Evolutionary conservation across 1,284 basidiomycete species (phyloP), one percentile per base, ranked within the genome.

Genomic region (Pseudozyma thailandica): DNA sequence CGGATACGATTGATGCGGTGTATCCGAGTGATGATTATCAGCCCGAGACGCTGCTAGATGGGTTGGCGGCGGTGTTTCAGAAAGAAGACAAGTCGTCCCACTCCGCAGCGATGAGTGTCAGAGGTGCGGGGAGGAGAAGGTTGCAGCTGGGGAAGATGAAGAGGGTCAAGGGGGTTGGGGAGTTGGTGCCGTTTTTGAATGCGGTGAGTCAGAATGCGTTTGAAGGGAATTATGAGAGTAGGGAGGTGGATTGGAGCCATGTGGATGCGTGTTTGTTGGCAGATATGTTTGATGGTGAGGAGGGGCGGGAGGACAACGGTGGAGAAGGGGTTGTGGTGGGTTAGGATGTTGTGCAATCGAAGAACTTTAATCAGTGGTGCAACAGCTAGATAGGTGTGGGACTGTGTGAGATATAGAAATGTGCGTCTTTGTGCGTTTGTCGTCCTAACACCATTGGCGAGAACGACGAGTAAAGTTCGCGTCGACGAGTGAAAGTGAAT

Each of bases 1-100:
- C 94, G 0, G 96, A 99, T 83, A 98, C 95, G 0, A 92, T 94
- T 6, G 96, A 98, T 78, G 94, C 94, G 0, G 88, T 94, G 12
- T 94, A 94, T 82, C 90, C 90, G 8, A 90, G 92, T 0, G 90
- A 94, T 69, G 87, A 89, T 42, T 94, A 91, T 88, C 85, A 86
- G 43, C 90, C 94, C 1, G 90, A 92, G 68, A 91, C 93, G 1
- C 89, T 98, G 84, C 88, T 98, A 82, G 95, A 98, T 82, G 90
- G 91, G 43, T 85, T 98, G 0, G 89, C 92, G n/a, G 92, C 88
- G 21, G 89, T 42, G 49, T 87, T 75, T 84, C 90, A 45, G 89
- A 61, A 90, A 6, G 46, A 28, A 23, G 15, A 23, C 7, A 3
- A 44, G 27, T 27, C 50, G 44, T 35, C 50, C 21, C 41, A 35